phyloP scores from a whole-genome alignment of 2,329 filamentous ascomycete species.

The Septoria linicola region DNA sequence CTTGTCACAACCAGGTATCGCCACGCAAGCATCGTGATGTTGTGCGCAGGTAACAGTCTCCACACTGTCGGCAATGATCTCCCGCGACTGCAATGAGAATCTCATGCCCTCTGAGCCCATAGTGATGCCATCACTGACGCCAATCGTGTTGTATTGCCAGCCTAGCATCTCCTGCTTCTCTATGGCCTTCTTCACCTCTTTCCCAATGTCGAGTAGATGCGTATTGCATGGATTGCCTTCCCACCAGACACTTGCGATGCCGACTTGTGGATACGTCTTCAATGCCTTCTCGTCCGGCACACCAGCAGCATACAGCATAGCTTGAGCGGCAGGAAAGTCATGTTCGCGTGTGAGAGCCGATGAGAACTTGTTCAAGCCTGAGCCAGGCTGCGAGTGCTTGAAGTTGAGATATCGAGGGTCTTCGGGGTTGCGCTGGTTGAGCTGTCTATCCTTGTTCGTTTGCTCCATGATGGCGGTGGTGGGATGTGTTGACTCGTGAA shows the following conservation, averaged over 20 bases:
- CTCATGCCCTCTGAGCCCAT: constrained; percentile 97
- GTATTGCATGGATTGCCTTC: constrained; percentile 88
- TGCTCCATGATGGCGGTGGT: constrained; percentile 38
- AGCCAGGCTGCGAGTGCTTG: constrained; percentile 53
- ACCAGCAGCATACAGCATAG: constrained; percentile 93
- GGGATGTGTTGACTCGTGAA: too few relatives aligned
- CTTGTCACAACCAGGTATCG: constrained; percentile 93
- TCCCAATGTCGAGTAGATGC: constrained; percentile 78
- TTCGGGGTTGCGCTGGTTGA: constrained; percentile 37
- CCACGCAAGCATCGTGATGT: constrained; percentile 88
- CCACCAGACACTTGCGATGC: constrained; percentile 93
- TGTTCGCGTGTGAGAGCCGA: constrained; percentile 76
- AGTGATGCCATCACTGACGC: constrained; percentile 87
- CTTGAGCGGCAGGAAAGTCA: constrained; percentile 90
- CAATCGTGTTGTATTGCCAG: constrained; percentile 90
- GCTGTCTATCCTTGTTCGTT: constrained; percentile 39
- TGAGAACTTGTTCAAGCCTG: constrained; percentile 82
- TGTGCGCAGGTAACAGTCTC: constrained; percentile 92
- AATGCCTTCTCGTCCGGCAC: constrained; percentile 80
- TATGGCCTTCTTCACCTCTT: constrained; percentile 79
- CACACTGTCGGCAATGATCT: constrained; percentile 91
- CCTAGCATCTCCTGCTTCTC: constrained; percentile 82
- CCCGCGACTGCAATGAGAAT: constrained; percentile 84
- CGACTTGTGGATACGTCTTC: constrained; percentile 87
- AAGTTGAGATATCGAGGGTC: constrained; percentile 58